A percentile compares a stretch with the other conserved stretches of the same genome.
These are phyloP conservation scores for Suillus brevipes DNA, from an alignment of 768 basidiomycete genomes.

Conservation along the genomic window DNA sequence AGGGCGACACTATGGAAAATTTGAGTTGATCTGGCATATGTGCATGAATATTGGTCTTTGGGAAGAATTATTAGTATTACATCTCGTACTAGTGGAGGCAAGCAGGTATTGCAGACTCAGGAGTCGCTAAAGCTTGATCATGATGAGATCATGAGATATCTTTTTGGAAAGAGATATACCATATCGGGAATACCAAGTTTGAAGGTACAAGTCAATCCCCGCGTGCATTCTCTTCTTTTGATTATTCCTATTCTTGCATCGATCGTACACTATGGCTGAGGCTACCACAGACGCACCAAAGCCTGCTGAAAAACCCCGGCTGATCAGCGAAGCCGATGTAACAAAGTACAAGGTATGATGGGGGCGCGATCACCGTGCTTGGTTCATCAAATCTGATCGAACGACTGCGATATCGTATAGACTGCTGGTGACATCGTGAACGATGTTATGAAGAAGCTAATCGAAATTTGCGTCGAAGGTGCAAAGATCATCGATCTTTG, in stretches of 20 bases:
- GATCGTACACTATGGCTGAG: constrained; percentile 55
- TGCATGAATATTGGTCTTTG: neutral
- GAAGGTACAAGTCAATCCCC: constrained; percentile 1
- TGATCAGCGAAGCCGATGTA: constrained; percentile 70
- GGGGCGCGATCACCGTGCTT: constrained; percentile 1
- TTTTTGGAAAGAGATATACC: constrained; percentile 16
- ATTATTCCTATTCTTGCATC: constrained; percentile 9
- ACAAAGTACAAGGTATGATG: constrained; percentile 81
- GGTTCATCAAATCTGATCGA: neutral
- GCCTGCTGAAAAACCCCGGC: constrained; percentile 50
- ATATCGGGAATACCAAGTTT: constrained; percentile 24
- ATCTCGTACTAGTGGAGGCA: neutral
- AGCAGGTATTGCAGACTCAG: neutral
- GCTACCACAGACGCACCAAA: constrained; percentile 43
- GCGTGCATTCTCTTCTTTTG: constrained; percentile 8
- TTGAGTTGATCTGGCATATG: no score
- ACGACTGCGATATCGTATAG: constrained; percentile 37
- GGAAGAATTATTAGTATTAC: neutral
- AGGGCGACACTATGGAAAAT: neutral
- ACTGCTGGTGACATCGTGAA: constrained; percentile 91
- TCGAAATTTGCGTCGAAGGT: constrained; percentile 74
- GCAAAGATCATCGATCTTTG: constrained; percentile 90
- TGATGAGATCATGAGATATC: neutral
- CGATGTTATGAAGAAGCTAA: constrained; percentile 80
- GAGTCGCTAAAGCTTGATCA: neutral